These are phyloP conservation scores for Adenanthera pavonina DNA, from an alignment of 306 rosid species.

Conservation along the genomic window DNA sequence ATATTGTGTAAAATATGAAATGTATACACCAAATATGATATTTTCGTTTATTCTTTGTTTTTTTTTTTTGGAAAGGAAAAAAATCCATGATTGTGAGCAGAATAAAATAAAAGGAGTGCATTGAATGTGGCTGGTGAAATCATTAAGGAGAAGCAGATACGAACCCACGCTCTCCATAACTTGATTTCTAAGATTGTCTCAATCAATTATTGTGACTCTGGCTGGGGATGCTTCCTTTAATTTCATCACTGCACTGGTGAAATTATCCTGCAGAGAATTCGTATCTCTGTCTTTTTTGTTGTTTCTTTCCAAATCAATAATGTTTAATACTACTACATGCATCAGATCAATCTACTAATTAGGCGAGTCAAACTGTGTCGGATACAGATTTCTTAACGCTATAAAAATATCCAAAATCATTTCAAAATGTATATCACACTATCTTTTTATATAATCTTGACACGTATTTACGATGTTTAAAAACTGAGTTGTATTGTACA, in stretches of 20 bases:
- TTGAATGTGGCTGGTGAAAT: neutral
- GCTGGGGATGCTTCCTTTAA: neutral
- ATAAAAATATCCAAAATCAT: neutral
- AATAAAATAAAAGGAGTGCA: neutral
- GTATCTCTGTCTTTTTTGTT: neutral
- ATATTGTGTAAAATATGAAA: no score
- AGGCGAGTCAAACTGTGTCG: accelerated
- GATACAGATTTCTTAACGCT: neutral
- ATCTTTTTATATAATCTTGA: no score
- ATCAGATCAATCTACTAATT: neutral
- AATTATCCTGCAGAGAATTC: neutral
- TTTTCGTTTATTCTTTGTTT: neutral
- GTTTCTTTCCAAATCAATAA: neutral
- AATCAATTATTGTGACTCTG: neutral
- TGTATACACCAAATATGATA: neutral
- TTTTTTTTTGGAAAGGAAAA: neutral
- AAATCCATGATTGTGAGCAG: neutral
- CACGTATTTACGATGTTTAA: no score
- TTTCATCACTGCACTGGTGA: neutral
- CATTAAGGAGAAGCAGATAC: neutral
- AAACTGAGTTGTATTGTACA: no score
- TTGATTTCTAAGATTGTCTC: conserved; percentile 22
- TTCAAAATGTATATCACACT: no score
- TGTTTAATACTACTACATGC: neutral
- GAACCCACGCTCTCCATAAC: conserved; percentile 20